A percentile compares a stretch with the other conserved stretches of the same genome.
Evolutionary conservation across 1,284 basidiomycete species (phyloP).

Genomic region (Ustilago shanxiensis): DNA sequence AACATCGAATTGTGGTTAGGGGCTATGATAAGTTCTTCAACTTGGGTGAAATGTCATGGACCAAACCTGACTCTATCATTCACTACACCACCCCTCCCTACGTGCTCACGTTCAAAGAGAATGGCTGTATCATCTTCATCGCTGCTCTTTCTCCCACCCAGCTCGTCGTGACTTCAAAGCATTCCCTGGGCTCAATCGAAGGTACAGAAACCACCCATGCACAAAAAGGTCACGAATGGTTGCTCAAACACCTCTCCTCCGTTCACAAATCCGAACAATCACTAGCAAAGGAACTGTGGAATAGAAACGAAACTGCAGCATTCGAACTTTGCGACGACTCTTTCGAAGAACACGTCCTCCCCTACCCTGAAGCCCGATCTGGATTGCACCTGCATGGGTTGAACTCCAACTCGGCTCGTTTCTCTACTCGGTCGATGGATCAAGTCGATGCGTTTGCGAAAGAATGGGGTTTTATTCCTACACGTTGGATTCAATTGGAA

Average conservation of each 20-base stretch:
- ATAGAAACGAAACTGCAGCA: conserved; percentile 87
- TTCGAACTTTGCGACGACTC: conserved; percentile 89
- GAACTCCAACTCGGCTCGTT: conserved; percentile 80
- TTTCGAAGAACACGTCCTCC: conserved; percentile 97
- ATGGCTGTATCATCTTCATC: conserved; percentile 98
- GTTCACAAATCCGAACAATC: conserved; percentile 80
- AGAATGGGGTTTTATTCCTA: conserved; percentile 92
- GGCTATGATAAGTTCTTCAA: conserved; percentile 99
- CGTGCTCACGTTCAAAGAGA: conserved; percentile 91
- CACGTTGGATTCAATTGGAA: conserved; percentile 76
- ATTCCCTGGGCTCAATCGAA: conserved; percentile 70
- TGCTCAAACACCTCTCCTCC: conserved; percentile 78
- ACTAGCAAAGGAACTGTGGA: conserved; percentile 82
- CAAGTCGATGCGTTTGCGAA: conserved; percentile 83
- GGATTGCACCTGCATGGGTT: conserved; percentile 90
- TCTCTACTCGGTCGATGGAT: conserved; percentile 75
- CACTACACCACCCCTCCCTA: conserved; percentile 84
- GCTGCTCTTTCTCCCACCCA: conserved; percentile 82
- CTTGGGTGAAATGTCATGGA: conserved; percentile 94
- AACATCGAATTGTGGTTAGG: conserved; percentile 83
- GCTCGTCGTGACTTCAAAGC: conserved; percentile 91
- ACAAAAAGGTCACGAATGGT: conserved; percentile 84
- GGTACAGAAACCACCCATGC: conserved; percentile 75
- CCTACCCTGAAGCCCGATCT: conserved; percentile 83
- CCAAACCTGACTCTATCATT: conserved; percentile 71